phyloP scores from a whole-genome alignment of 768 basidiomycete genomes.

The Lentinus brumalis region DNA sequence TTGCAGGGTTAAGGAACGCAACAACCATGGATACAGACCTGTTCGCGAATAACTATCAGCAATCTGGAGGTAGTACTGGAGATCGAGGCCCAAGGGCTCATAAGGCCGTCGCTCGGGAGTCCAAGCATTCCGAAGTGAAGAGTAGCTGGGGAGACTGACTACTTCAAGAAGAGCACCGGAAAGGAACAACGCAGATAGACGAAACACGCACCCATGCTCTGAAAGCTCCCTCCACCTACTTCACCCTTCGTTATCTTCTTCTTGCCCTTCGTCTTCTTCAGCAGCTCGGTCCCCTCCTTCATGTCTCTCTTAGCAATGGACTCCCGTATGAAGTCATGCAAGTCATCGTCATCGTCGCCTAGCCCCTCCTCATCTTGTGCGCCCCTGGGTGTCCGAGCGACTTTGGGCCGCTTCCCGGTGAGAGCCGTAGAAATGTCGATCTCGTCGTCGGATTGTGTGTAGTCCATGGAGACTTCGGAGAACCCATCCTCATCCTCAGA shows the following conservation, averaged over 20 bases:
- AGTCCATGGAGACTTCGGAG: slow-evolving; percentile 14
- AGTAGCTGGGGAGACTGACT: background rate
- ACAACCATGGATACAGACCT: slow-evolving; percentile 83
- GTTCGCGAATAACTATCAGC: slow-evolving; percentile 1
- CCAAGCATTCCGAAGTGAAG: too few relatives aligned
- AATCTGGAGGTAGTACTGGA: background rate
- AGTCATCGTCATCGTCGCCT: slow-evolving; percentile 52
- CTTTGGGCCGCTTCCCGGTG: slow-evolving; percentile 36
- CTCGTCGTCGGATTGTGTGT: slow-evolving; percentile 35
- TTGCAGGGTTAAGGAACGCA: slow-evolving; percentile 86
- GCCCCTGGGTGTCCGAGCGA: background rate
- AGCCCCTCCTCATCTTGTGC: slow-evolving; percentile 23
- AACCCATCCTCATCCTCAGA: slow-evolving; percentile 3
- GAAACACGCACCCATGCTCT: slow-evolving; percentile 80
- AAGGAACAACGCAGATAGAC: too few relatives aligned
- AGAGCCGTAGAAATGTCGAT: slow-evolving; percentile 68
- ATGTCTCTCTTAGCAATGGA: slow-evolving; percentile 74
- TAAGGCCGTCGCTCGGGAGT: too few relatives aligned
- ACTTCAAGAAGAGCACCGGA: background rate
- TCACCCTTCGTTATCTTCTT: slow-evolving; percentile 71
- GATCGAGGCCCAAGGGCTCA: too few relatives aligned
- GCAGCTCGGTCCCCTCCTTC: slow-evolving; percentile 71
- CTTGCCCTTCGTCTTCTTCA: slow-evolving; percentile 80
- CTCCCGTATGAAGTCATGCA: slow-evolving; percentile 64
- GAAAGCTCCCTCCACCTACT: slow-evolving; percentile 92